Conservation (phyloP, 345 rosid species). For the Psidium guajava region DNA sequence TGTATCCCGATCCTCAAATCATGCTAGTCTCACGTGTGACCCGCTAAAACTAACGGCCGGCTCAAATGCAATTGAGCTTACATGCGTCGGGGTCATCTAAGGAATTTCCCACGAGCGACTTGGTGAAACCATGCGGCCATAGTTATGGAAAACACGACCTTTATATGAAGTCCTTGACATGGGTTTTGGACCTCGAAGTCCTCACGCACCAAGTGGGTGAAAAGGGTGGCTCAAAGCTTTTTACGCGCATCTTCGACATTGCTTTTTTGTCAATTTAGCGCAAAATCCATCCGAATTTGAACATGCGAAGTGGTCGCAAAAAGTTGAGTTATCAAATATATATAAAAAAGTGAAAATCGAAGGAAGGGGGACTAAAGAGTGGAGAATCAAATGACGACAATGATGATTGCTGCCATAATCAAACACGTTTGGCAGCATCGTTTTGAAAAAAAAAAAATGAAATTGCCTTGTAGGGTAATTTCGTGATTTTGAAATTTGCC, state of each 20-base stretch:
- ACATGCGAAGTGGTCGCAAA: neutral
- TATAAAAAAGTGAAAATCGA: neutral
- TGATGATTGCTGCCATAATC: neutral
- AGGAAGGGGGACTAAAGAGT: neutral
- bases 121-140: neutral
- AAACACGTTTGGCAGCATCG: neutral
- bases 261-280: neutral
- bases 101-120: rapidly evolving
- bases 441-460: neutral
- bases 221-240: neutral
- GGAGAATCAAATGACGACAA: neutral
- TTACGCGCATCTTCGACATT: neutral
- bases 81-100: neutral
- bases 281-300: neutral
- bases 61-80: neutral
- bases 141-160: neutral
- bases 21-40: rapidly evolving
- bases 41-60: rapidly evolving
- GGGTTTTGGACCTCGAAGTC: rapidly evolving
- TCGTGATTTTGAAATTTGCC: neutral
- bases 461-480: neutral
- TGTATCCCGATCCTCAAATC: rapidly evolving
- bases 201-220: neutral
- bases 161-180: neutral
- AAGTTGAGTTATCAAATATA: neutral